Conservation (phyloP, 768 basidiomycete genomes). For the Leucosporidium scottii region DNA sequence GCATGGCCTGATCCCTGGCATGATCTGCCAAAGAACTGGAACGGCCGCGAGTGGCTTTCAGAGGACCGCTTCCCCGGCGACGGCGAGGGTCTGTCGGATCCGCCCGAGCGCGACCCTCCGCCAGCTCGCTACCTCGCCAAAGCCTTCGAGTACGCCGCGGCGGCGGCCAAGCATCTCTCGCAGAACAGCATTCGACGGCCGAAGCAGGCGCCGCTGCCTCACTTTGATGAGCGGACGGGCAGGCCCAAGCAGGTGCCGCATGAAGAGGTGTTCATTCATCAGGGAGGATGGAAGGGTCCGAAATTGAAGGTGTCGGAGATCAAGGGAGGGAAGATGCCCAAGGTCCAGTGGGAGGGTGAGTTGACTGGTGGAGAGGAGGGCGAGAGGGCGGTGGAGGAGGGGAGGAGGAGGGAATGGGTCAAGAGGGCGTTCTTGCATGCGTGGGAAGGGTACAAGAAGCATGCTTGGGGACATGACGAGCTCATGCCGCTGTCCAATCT, state of each 20-base stretch:
- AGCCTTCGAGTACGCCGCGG: neutral
- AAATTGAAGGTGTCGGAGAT: neutral
- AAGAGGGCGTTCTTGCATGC: slow-evolving; percentile 26
- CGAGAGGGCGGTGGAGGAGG: neutral
- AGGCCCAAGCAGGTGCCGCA: neutral
- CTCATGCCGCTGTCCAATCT: slow-evolving; percentile 19
- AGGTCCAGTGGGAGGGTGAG: neutral
- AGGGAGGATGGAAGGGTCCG: neutral
- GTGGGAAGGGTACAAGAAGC: slow-evolving; percentile 34
- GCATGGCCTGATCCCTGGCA: neutral
- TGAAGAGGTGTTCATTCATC: neutral
- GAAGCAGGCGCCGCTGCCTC: neutral
- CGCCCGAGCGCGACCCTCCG: neutral
- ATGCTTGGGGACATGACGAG: slow-evolving; percentile 33
- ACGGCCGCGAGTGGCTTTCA: neutral
- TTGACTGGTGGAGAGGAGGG: neutral
- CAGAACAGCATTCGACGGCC: too few species aligned
- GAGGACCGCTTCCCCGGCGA: neutral
- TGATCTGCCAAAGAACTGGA: neutral
- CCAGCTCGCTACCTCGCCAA: neutral
- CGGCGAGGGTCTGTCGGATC: neutral
- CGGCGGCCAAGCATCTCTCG: neutral
- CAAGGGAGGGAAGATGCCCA: neutral
- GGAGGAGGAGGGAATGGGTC: slow-evolving; percentile 4
- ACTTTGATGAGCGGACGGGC: neutral